Evolutionary conservation across 2,329 filamentous ascomycete genomes (phyloP), one percentile per base, ranked within the genome.

Genomic region (Sclerotinia trifoliorum): DNA sequence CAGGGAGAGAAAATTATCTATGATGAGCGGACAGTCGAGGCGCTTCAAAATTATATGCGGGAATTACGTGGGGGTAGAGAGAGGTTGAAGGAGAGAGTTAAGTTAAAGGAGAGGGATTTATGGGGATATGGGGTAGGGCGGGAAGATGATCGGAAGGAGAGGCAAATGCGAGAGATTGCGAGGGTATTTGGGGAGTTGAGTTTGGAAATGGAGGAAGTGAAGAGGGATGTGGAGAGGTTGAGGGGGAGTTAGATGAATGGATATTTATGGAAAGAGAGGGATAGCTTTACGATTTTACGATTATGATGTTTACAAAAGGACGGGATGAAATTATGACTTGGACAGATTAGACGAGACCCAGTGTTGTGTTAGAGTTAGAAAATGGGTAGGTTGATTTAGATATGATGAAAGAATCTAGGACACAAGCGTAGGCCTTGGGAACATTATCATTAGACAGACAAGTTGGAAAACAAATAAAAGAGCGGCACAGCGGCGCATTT

Each of bases 161-260:
- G 68, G 70, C 65, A 74, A 57, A 76, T 78, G 76, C 77, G 62
- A 66, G 75, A 76, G 69, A 73, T 78, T 68, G 74, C 76, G 10
- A 74, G 73, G 68, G 76, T 75, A 29, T 78, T 76, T 73, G 72
- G 68, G 29, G 76, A 75, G 70, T 68, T 78, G 65, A 65, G 46
- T 7, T 73, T 39, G 42, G 75, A 78, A 66, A 17, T 76, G 15
- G 69, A 69, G 66, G 76, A 77, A 39, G 77, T 77, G 39, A 70
- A 70, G 44, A 73, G 67, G 56, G 77, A 78, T 74, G 73, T 78
- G 46, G 72, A 75, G 54, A 76, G 71, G 67, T 72, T 78, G 68
- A 73, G 67, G 44, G 73, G 71, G 5, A 49, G 65, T n/a, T 65
- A 8, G 44, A 60, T 26, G 55, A 24, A 35, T 42, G n/a, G 15